Evolutionary conservation across 2,329 filamentous ascomycete species (phyloP), one percentile per base, ranked within the genome.

Genomic region (Blumeria hordei): DNA sequence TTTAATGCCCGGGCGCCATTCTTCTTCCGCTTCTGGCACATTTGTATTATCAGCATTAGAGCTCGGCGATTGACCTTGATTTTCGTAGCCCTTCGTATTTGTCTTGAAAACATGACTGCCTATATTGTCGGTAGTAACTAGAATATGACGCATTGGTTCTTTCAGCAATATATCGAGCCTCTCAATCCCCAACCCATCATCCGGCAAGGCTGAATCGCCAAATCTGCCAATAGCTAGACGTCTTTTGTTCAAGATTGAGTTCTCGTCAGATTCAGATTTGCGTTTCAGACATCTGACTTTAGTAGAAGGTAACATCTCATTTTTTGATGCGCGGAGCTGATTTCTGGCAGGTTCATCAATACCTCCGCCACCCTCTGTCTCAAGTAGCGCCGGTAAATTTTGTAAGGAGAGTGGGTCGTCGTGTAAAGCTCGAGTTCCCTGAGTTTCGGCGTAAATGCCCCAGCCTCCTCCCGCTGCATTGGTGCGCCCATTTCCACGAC

Each of bases 391-490:
- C 21, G 21, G 4, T 4, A 28, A 28, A 28, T 28, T 28, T 28
- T 28, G 21, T 28, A 28, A 28, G 21, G 21, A 28, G n/a, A 83
- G 63, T 3, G 79, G 79, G 18, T 73, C 64, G 39, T 64, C 61
- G 3, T 56, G 57, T 41, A 37, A 43, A n/a, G 50, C 12, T 54
- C 57, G 62, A 57, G 55, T 76, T 4, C 49, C 32, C 54, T 74
- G 71, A 28, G 69, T 71, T 67, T 80, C 80, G 5, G 82, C 76
- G 64, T 93, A 94, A 21, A 88, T 74, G 61, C 79, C 78, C 79
- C 87, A 94, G 5, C 83, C 85, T 1, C 85, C 88, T 21, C 78
- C 79, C 1, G 85, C 83, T 0, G 75, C 73, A 64, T 86, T 87
- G 44, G 76, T 77, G 49, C 84, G 75, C 0, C 82, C 78, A 0